Evolutionary conservation across 2,329 filamentous ascomycete species (phyloP), one percentile per base, ranked within the genome.

Genomic region (Pseudogymnoascus sp.): DNA sequence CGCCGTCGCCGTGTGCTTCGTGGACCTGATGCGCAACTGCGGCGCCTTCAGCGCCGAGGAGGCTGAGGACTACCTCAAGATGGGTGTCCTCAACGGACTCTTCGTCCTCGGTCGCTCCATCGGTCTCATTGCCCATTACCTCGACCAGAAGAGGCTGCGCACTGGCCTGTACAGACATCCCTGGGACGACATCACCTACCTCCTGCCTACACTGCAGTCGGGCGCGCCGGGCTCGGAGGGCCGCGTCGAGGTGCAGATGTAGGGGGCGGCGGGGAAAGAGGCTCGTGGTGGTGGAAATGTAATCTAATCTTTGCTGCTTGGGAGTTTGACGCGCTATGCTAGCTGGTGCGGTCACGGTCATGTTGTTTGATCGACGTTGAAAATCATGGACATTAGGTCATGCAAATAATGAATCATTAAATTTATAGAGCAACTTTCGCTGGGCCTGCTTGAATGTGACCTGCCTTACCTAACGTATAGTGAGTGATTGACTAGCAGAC

Each of bases 31-130:
- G 80, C 91, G 95, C 79, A 96, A 96, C 86, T 96, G 93, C 77
- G 95, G 95, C 77, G 93, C 95, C 63, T 99, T 99, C 86, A 93
- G 89, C 70, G 77, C 86, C 59, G 95, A 99, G 79, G 95, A 99
- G 82, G 93, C 93, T 61, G 95, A 99, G 81, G 95, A 99, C 79
- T 99, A 99, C 85, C 87, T 99, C 76, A 86, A 87, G 79, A 99
- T 97, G 93, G 95, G 95, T 85, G 95, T 99, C 59, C 87, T 99
- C 72, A 99, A 99, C 85, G 95, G 95, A 82, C 90, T 99, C 66
- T 99, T 99, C 84, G 95, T 99, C 56, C 87, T 99, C 66, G 95
- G 95, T 75, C 90, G 95, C 75, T 91, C 86, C 78, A 99, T 99
- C 74, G 95, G 95, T 90, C 85, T 99, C 70, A 99, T 99, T 89